phyloP scores from a whole-genome alignment of 768 basidiomycete species.

The Tylopilus vinaceipallidus region DNA sequence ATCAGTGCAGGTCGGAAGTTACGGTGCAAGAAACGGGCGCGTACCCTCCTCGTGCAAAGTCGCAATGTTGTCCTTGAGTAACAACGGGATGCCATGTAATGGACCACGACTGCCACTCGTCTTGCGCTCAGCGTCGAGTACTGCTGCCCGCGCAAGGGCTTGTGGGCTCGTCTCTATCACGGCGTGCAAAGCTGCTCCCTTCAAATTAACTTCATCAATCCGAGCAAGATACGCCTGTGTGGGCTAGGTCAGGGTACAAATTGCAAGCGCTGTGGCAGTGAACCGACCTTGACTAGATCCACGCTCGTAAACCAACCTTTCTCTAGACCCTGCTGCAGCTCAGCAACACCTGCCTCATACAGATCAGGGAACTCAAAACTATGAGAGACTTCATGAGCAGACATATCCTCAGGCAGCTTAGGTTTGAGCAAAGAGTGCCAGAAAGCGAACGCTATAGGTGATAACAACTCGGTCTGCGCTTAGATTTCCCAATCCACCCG shows the following conservation, averaged over 20 bases:
- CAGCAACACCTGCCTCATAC: constrained; percentile 57
- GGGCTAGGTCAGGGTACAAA: background rate
- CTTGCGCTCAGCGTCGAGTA: constrained; percentile 48
- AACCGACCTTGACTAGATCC: constrained; percentile 55
- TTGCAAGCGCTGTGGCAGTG: background rate
- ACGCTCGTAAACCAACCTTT: constrained; percentile 55
- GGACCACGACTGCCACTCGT: constrained; percentile 41
- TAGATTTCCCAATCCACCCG: background rate
- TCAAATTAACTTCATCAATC: constrained; percentile 63
- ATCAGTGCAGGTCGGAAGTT: background rate
- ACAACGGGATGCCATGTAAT: constrained; percentile 59
- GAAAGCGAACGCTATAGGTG: constrained; percentile 1
- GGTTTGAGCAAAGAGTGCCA: constrained; percentile 3
- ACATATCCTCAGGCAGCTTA: constrained; percentile 15
- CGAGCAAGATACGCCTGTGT: constrained; percentile 61
- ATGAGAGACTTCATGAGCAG: background rate
- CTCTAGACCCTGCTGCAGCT: constrained; percentile 53
- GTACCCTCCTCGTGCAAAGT: constrained; percentile 32
- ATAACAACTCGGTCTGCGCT: background rate
- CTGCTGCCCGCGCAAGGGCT: constrained; percentile 51
- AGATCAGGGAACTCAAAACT: constrained; percentile 47
- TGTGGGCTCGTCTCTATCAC: constrained; percentile 60
- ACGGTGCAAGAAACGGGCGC: background rate
- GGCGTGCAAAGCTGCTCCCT: constrained; percentile 56
- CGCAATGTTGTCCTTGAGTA: constrained; percentile 50